Evolutionary conservation across 805 yeast species (phyloP).

Genomic region (Metschnikowia amazonensis): DNA sequence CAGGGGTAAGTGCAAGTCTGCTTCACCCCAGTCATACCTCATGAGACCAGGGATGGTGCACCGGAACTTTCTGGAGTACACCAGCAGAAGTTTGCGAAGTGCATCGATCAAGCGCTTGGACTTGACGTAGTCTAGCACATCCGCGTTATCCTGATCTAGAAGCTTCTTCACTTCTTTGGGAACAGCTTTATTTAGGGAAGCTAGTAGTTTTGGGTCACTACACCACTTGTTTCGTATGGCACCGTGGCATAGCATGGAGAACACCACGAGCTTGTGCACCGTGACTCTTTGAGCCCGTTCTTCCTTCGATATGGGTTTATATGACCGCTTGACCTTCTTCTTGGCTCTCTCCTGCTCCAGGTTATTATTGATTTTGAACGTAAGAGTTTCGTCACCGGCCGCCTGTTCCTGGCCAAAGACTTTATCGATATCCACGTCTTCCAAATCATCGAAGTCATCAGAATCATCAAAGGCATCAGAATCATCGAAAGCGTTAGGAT

Average conservation of each 20-base stretch:
- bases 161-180: constrained; percentile 47
- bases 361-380: constrained; percentile 13
- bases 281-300: constrained; percentile 51
- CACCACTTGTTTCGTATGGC: constrained; percentile 72
- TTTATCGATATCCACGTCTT: constrained; percentile 27
- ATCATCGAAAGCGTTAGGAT: background rate
- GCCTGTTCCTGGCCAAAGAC: constrained; percentile 5
- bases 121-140: constrained; percentile 34
- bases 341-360: constrained; percentile 12
- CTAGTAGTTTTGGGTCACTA: constrained; percentile 42
- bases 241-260: constrained; percentile 64
- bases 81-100: constrained; percentile 57
- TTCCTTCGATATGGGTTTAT: constrained; percentile 44
- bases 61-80: constrained; percentile 56
- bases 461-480: constrained; percentile 22
- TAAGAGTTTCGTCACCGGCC: constrained; percentile 12
- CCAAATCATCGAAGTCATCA: constrained; percentile 32
- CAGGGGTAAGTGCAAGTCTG: constrained; percentile 11
- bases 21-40: constrained; percentile 35
- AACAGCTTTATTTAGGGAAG: constrained; percentile 41
- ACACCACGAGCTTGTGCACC: constrained; percentile 57
- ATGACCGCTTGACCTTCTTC: constrained; percentile 23
- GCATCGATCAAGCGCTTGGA: constrained; percentile 75
- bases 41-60: constrained; percentile 40
- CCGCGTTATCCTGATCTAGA: constrained; percentile 26